Evolutionary conservation across 1,139 yeast genomes (phyloP).

Genomic region (Pichia sp.): DNA sequence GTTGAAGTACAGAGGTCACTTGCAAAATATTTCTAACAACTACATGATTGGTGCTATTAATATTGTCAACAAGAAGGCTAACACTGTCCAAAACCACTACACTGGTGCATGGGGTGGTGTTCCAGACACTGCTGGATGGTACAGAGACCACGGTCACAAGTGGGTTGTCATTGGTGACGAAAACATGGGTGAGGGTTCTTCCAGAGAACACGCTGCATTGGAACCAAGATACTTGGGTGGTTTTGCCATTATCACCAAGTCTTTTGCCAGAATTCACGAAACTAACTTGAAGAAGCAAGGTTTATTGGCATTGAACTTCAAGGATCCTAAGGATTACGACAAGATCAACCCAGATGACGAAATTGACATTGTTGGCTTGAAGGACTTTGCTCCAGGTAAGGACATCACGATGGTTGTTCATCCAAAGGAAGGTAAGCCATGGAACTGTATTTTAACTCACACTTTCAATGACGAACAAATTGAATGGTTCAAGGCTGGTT

Average conservation of each 20-base stretch:
- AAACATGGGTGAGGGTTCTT: slow-evolving; percentile 99
- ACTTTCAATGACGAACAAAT: slow-evolving; percentile 95
- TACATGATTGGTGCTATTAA: slow-evolving; percentile 99
- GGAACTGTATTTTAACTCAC: slow-evolving; percentile 90
- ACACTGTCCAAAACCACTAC: slow-evolving; percentile 82
- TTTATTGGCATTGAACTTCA: slow-evolving; percentile 92
- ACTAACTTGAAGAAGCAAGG: slow-evolving; percentile 98
- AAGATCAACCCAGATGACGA: slow-evolving; percentile 87
- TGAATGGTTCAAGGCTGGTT: slow-evolving; percentile 99
- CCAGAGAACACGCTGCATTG: slow-evolving; percentile 99
- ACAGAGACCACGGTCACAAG: slow-evolving; percentile 86
- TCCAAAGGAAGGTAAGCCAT: slow-evolving; percentile 79
- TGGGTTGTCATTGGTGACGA: slow-evolving; percentile 99
- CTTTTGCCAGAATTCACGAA: slow-evolving; percentile 96
- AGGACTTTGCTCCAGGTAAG: slow-evolving; percentile 91
- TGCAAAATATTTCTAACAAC: slow-evolving; percentile 97
- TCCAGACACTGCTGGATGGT: slow-evolving; percentile 92
- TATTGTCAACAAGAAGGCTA: slow-evolving; percentile 94
- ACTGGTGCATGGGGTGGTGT: slow-evolving; percentile 93
- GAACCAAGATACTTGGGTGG: slow-evolving; percentile 99
- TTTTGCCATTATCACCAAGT: slow-evolving; percentile 92
- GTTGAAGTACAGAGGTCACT: slow-evolving; percentile 99
- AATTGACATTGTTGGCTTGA: slow-evolving; percentile 82
- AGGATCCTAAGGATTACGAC: slow-evolving; percentile 86
- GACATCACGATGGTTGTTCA: slow-evolving; percentile 81